These are phyloP conservation scores for Magnolia kwangsiensis DNA, from an alignment of 164 flowering plant genomes.

Conservation along the genomic window DNA sequence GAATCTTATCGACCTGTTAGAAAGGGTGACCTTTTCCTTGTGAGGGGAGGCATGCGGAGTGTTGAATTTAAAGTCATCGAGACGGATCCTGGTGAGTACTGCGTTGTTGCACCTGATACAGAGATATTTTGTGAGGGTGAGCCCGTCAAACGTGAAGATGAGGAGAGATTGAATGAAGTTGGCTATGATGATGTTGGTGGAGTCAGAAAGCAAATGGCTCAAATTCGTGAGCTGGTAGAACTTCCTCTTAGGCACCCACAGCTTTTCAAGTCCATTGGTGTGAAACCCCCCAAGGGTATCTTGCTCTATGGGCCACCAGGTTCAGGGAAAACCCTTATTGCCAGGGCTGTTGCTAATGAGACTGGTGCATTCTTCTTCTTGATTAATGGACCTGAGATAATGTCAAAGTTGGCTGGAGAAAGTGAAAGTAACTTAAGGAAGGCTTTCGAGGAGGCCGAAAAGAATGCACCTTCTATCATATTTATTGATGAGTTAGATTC, in stretches of 20 bases:
- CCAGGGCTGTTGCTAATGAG: conserved; percentile 35
- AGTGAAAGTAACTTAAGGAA: conserved; percentile 35
- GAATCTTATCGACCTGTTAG: conserved; percentile 64
- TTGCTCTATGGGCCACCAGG: conserved; percentile 31
- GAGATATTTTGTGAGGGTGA: conserved; percentile 74
- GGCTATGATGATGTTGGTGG: conserved; percentile 82
- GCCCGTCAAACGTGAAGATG: conserved; percentile 62
- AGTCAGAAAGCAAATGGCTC: conserved; percentile 72
- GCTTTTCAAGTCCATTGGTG: conserved; percentile 53
- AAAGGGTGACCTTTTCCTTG: conserved; percentile 65
- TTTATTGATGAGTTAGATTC: conserved; percentile 68
- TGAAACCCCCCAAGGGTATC: conserved; percentile 33
- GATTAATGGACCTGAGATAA: conserved; percentile 35
- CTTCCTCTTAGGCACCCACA: conserved; percentile 74
- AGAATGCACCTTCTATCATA: conserved; percentile 69
- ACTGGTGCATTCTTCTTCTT: conserved; percentile 35
- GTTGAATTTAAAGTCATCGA: conserved; percentile 65
- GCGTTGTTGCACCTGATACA: conserved; percentile 71
- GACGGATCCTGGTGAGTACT: conserved; percentile 67
- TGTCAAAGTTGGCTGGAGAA: conserved; percentile 34
- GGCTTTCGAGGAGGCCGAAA: conserved; percentile 78
- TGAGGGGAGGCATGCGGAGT: conserved; percentile 68
- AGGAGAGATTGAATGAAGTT: conserved; percentile 55
- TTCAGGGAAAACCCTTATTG: conserved; percentile 34
- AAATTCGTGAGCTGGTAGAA: conserved; percentile 69